These are phyloP conservation scores for Suzukiozyma palmioleophila DNA, from an alignment of 1,139 yeast genomes.

Conservation along the genomic window DNA sequence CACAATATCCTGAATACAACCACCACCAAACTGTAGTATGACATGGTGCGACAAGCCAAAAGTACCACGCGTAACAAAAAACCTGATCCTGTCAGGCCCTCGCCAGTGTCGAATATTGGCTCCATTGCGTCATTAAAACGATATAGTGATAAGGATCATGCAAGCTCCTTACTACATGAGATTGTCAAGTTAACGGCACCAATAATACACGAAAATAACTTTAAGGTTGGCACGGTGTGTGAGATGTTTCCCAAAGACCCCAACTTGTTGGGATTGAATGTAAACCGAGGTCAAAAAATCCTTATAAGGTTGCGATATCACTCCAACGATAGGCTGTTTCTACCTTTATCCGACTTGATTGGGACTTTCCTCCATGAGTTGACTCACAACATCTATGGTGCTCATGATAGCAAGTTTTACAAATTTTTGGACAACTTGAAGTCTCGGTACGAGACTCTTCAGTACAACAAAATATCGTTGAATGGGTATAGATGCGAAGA, in stretches of 20 bases:
- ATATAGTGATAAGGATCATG: slow-evolving; percentile 52
- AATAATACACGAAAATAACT: slow-evolving; percentile 62
- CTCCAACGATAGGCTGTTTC: slow-evolving; percentile 51
- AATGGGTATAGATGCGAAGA: slow-evolving; percentile 46
- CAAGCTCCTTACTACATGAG: slow-evolving; percentile 54
- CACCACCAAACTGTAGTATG: slow-evolving; percentile 1
- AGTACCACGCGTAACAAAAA: slow-evolving; percentile 2
- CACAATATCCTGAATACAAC: background rate
- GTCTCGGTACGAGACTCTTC: slow-evolving; percentile 52
- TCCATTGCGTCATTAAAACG: slow-evolving; percentile 55
- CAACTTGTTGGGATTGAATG: slow-evolving; percentile 73
- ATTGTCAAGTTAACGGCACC: slow-evolving; percentile 67
- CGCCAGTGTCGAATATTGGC: slow-evolving; percentile 47
- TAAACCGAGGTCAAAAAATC: slow-evolving; percentile 77
- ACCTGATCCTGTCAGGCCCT: slow-evolving; percentile 13
- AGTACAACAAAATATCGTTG: slow-evolving; percentile 19
- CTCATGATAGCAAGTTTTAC: slow-evolving; percentile 76
- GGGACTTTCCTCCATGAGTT: slow-evolving; percentile 90
- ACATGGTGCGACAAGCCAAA: slow-evolving; percentile 13
- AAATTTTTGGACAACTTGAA: slow-evolving; percentile 57
- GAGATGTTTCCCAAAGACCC: slow-evolving; percentile 82
- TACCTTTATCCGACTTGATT: slow-evolving; percentile 62
- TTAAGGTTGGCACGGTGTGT: slow-evolving; percentile 63
- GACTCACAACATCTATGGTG: slow-evolving; percentile 74
- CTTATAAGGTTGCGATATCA: slow-evolving; percentile 66